These are phyloP conservation scores for Colletotrichum sp. DNA, from an alignment of 2,329 filamentous ascomycete genomes.

Conservation along the genomic window DNA sequence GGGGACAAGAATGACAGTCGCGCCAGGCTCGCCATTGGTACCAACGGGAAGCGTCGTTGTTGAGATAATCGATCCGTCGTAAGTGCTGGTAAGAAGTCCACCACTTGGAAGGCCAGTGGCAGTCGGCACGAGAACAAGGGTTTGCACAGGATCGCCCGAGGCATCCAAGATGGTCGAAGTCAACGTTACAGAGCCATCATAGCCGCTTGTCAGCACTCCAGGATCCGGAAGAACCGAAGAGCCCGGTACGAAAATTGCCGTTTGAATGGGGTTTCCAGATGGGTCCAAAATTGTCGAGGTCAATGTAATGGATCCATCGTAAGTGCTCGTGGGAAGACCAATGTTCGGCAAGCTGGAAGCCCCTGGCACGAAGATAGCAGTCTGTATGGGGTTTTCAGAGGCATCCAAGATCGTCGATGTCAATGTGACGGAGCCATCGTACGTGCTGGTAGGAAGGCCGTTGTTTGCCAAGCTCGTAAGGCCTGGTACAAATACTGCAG, in stretches of 20 bases:
- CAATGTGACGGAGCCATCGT: neutral
- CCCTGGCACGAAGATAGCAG: neutral
- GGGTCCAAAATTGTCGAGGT: neutral
- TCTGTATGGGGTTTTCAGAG: neutral
- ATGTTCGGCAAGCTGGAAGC: neutral
- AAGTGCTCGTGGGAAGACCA: neutral
- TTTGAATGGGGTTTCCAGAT: neutral
- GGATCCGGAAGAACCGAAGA: neutral
- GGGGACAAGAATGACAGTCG: neutral
- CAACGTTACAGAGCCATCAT: neutral
- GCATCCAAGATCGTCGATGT: neutral
- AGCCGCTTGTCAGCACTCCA: neutral
- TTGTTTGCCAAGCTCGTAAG: neutral
- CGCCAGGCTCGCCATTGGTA: neutral
- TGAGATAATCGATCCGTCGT: neutral
- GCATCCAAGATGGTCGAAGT: neutral
- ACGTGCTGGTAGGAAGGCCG: neutral
- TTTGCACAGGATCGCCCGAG: neutral
- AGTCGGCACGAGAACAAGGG: neutral
- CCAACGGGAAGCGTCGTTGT: neutral
- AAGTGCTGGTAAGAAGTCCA: neutral
- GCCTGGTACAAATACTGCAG: neutral
- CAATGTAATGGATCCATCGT: neutral
- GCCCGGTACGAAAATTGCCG: neutral
- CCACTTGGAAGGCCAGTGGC: neutral